Evolutionary conservation across 73 alveolate genomes (phyloP), one percentile per base, ranked within the genome.

Genomic region (Tetrahymena borealis): DNA sequence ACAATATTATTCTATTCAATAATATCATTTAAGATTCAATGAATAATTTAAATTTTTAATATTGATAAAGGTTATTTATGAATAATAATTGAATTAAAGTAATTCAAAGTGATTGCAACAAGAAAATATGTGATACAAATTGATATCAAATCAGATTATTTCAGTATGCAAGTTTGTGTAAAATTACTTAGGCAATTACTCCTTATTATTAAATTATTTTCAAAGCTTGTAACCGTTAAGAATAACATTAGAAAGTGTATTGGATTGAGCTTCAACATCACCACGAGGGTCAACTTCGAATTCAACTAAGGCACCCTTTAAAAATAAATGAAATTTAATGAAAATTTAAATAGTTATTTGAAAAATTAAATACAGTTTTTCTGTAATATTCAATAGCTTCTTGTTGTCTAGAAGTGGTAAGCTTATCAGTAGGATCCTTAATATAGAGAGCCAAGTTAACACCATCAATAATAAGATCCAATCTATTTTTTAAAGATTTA

Each of bases 241-340:
- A 60, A 60, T 35, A 24, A 24, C 11, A 35, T 20, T 60, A 15
- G 85, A 60, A 60, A 60, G 85, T 0, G 2, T 3, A 24, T 60
- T 60, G 28, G 28, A 32, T 60, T 60, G 28, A 24, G n/a, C 85
- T 60, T 60, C 85, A 24, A 60, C n/a, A n/a, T 60, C 85, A 60
- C 85, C 85, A 60, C 85, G 85, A 60, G 85, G 85, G 28, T 60
- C 85, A 60, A 60, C 85, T 60, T 60, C 85, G 85, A 60, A 60
- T 60, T 60, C 85, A 60, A 60, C 85, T 18, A 60, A 60, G 28
- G 85, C 85, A 60, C 85, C 85, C 85, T 60, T 60, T 60, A 60
- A 60, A 60, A 60, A 60, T 8, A 60, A 39, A 39, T 18, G n/a
- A 1, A 20, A 4, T 60, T 60, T 20, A 5, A 42, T n/a, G 38